phyloP scores from a whole-genome alignment of 75 land plant genomes.

The Pinus taeda region DNA sequence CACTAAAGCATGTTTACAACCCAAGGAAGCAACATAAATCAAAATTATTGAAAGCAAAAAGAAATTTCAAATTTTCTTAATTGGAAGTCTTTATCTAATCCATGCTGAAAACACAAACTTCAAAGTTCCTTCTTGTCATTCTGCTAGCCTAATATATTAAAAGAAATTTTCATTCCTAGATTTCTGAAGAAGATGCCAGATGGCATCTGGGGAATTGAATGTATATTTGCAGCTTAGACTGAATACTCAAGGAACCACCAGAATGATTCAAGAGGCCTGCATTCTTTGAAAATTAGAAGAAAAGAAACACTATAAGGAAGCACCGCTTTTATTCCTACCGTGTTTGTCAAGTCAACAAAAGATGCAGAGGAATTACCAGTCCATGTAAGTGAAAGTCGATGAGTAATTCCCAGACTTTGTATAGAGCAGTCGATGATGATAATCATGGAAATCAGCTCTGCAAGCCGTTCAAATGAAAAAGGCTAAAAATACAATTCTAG shows the following conservation, averaged over 20 bases:
- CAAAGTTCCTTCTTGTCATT: not conserved
- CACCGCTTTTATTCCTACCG: not conserved
- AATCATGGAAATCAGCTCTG: conserved; percentile 99
- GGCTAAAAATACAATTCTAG: not conserved
- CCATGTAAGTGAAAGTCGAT: conserved; percentile 98
- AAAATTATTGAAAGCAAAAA: not conserved
- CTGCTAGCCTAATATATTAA: not conserved
- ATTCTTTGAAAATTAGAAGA: not conserved
- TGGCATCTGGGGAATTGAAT: not conserved
- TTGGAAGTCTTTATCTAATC: not conserved
- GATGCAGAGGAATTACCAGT: conserved; percentile 54
- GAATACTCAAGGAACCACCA: not conserved
- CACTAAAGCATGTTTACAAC: not conserved
- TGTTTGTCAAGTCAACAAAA: not conserved
- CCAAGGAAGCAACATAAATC: not conserved
- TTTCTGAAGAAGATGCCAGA: not conserved
- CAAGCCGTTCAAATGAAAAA: conserved; percentile 1
- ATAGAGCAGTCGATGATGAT: conserved; percentile 95
- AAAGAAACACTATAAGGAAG: not conserved
- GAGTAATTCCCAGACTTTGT: conserved; percentile 99
- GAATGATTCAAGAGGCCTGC: not conserved
- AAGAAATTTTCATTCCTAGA: not conserved
- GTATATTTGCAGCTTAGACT: not conserved
- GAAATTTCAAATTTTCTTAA: not conserved
- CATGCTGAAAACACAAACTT: conserved; percentile 6